Conservation (phyloP, 768 basidiomycete species). For the Leccinum longicurvipes region DNA sequence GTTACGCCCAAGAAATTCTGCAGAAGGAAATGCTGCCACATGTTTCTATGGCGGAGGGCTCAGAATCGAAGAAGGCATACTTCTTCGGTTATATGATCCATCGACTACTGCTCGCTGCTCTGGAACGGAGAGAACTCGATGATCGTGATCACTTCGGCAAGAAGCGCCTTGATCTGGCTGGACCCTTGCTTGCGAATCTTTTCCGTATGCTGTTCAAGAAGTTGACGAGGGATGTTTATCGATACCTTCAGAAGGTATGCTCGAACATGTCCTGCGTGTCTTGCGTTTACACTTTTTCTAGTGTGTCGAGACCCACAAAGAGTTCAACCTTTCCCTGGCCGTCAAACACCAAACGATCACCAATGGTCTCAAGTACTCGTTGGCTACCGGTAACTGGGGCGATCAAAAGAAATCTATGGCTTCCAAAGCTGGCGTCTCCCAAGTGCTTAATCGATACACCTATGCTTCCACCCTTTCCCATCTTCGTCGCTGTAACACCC, state of each 20-base stretch:
- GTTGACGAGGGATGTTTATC: slow-evolving; percentile 94
- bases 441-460: slow-evolving; percentile 97
- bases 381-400: slow-evolving; percentile 99
- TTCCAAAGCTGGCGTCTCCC: slow-evolving; percentile 96
- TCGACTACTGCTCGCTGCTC: slow-evolving; percentile 85
- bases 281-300: slow-evolving; percentile 31
- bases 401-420: slow-evolving; percentile 99
- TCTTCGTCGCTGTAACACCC: slow-evolving; percentile 96
- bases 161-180: slow-evolving; percentile 94
- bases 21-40: slow-evolving; percentile 99
- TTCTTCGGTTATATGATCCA: slow-evolving; percentile 99
- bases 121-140: slow-evolving; percentile 93
- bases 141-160: slow-evolving; percentile 99
- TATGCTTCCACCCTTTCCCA: slow-evolving; percentile 98
- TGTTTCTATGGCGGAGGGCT: slow-evolving; percentile 92
- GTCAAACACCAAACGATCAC: slow-evolving; percentile 98
- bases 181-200: slow-evolving; percentile 91
- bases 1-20: slow-evolving; percentile 95
- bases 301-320: slow-evolving; percentile 96
- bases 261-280: not conserved
- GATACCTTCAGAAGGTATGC: slow-evolving; percentile 91
- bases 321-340: slow-evolving; percentile 87
- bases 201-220: slow-evolving; percentile 98
- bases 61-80: slow-evolving; percentile 97
- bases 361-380: slow-evolving; percentile 95